Evolutionary conservation across 2,329 filamentous ascomycete species (phyloP), one percentile per base, ranked within the genome.

Genomic region (Trichoderma hamatum): DNA sequence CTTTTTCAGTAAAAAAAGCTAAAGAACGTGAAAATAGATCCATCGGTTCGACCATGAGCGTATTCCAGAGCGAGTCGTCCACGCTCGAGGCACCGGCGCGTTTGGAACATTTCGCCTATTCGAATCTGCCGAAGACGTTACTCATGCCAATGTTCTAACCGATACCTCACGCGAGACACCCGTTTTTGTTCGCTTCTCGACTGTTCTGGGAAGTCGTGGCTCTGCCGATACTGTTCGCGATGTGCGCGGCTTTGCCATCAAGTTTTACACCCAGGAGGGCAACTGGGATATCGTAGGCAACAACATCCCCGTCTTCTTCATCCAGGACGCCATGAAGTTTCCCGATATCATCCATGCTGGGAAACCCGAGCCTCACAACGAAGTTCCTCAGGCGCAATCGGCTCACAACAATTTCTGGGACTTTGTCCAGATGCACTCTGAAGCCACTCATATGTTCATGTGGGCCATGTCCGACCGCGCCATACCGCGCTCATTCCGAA

Each of bases 151-250:
- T 0, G 87, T 92, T 73, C 78, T 92, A 4, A 81, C 78, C 0
- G 80, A 82, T 3, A 80, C 82, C 0, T 85, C 84, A 13, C 89
- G 91, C 72, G 78, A 90, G 73, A 81, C 77, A 0, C 77, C 77
- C 0, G 63, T 79, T 0, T 79, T 79, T 11, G 16, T 79, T 19
- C 89, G 92, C 0, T 94, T 96, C 78, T 95, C 92, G 0, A 95
- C 92, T 0, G 92, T 93, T 0, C 84, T 92, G 2, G 91, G 91
- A 7, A 92, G 88, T 75, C 85, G 89, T 39, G 92, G 92, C 14
- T 92, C 89, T 63, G 90, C 92, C 6, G 92, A 96, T 76, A 94
- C 91, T 0, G 92, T 94, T 1, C 87, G 92, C n/a, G 92, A 96
- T 94, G 89, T 92, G 0, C 90, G 91, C 71, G 91, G 91, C 1